These are phyloP conservation scores for Erysimum cheiri DNA, from an alignment of 441 rosid genomes.

Conservation along the genomic window DNA sequence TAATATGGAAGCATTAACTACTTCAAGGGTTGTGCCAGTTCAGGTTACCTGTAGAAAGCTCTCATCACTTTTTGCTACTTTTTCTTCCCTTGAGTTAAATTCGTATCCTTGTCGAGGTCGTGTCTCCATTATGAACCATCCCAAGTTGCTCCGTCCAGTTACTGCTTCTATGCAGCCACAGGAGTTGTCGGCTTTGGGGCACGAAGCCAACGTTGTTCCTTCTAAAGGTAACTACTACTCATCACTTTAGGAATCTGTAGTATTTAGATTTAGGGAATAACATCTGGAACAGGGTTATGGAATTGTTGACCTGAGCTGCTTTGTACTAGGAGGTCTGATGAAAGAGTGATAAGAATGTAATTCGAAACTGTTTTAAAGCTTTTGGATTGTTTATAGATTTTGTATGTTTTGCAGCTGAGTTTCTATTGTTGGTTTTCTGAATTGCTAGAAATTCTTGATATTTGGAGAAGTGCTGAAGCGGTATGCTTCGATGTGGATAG, in stretches of 20 bases:
- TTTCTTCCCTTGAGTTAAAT: constrained; percentile 43
- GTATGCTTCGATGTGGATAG: constrained; percentile 99
- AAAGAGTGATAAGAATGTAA: background rate
- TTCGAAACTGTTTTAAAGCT: background rate
- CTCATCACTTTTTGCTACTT: constrained; percentile 43
- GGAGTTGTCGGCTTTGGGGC: constrained; percentile 49
- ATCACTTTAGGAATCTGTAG: background rate
- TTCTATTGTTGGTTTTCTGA: constrained; percentile 35
- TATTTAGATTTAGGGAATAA: constrained; percentile 10
- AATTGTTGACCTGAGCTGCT: background rate
- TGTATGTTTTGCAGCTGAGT: constrained; percentile 27
- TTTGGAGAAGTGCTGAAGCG: constrained; percentile 80
- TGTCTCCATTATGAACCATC: constrained; percentile 47
- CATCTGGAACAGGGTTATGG: background rate
- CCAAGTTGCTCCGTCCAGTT: constrained; percentile 50
- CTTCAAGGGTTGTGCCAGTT: constrained; percentile 50
- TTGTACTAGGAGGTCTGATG: background rate
- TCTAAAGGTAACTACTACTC: constrained; percentile 59
- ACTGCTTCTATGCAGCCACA: constrained; percentile 62
- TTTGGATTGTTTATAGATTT: constrained; percentile 3
- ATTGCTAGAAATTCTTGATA: constrained; percentile 67
- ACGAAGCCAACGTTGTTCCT: constrained; percentile 57
- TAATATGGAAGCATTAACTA: constrained; percentile 73
- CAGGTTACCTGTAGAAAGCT: constrained; percentile 44
- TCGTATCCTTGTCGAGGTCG: constrained; percentile 38